Evolutionary conservation across 2,329 filamentous ascomycete species (phyloP).

Genomic region (Cryphonectria naterciae): DNA sequence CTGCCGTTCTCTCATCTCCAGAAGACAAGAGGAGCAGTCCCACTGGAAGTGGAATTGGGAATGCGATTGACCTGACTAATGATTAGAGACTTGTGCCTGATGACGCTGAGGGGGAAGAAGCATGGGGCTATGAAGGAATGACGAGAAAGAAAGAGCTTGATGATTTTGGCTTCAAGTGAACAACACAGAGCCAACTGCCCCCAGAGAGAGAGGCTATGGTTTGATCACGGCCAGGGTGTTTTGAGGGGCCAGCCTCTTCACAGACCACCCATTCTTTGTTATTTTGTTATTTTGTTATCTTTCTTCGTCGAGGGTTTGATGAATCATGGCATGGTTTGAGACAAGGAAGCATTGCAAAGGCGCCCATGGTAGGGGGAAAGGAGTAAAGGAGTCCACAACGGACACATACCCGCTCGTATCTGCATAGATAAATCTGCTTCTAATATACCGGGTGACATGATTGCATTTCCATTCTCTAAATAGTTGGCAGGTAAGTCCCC

Average conservation of each 20-base stretch:
- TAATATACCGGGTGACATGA: not conserved
- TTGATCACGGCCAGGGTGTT: not conserved
- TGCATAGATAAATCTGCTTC: not conserved
- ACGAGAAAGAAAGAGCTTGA: not conserved
- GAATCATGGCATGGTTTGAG: not conserved
- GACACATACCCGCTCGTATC: not conserved
- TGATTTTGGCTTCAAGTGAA: not conserved
- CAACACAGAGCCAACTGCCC: not conserved
- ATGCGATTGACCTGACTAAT: constrained; percentile 23
- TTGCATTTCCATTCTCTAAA: not conserved
- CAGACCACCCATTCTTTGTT: too few relatives aligned
- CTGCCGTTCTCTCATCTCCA: not conserved
- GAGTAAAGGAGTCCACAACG: not conserved
- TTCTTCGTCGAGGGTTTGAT: not conserved
- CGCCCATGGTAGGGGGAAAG: not conserved
- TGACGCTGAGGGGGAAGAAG: not conserved
- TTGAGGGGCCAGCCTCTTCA: not conserved
- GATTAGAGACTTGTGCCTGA: constrained; percentile 6
- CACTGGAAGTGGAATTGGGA: not conserved
- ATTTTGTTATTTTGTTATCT: not conserved
- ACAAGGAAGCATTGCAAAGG: constrained; percentile 8
- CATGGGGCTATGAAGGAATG: not conserved
- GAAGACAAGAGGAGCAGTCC: not conserved
- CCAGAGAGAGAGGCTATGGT: not conserved
- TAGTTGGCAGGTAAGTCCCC: not conserved